Evolutionary conservation across 2,329 filamentous ascomycete genomes (phyloP), one percentile per base, ranked within the genome.

Genomic region (Malbranchea zuffiana): DNA sequence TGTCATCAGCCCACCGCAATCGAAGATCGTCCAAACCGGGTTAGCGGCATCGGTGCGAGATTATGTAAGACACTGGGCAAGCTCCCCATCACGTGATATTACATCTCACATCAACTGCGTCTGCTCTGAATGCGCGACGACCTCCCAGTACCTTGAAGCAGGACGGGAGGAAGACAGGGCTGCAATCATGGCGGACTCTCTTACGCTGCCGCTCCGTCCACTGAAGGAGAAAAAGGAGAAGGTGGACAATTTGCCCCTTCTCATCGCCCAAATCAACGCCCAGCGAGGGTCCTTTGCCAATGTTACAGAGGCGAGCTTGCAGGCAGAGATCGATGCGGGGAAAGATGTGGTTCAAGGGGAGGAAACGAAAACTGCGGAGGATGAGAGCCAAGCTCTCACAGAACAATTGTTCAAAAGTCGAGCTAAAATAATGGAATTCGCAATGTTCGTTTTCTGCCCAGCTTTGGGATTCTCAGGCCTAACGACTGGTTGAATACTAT

Each of bases 251-350:
- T 67, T 95, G n/a, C 68, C 73, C 39, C 72, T 80, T 31, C 80
- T 88, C 48, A 85, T 95, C 47, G 66, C 72, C 40, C 84, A 87
- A 47, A 80, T 94, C 51, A 82, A 86, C 48, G 60, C 66, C 28
- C 78, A 92, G 51, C 78, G 82, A 42, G 84, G 83, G 10, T 82
- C 84, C 16, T 92, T 96, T 55, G 79, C 84, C 41, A 70, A 78
- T 48, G 69, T 96, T 45, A 83, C 77, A 33, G 82, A 93, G 57
- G 71, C 76, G 34, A 71, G 75, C 28, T 64, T 96, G 24, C 71
- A 71, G 33, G 72, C 78, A 23, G 79, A 90, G 50, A 78, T 90
- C 12, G 61, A 63, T 25, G 60, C 59, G 5, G 66, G 65, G 30
- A 68, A 63, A 18, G 68, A 69, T 6, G 61, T 62, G 19, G 66